A percentile compares a stretch with the other conserved stretches of the same genome.
These are phyloP conservation scores for Scytalidium sp. DNA, from an alignment of 2,329 filamentous ascomycete genomes.

Conservation along the genomic window DNA sequence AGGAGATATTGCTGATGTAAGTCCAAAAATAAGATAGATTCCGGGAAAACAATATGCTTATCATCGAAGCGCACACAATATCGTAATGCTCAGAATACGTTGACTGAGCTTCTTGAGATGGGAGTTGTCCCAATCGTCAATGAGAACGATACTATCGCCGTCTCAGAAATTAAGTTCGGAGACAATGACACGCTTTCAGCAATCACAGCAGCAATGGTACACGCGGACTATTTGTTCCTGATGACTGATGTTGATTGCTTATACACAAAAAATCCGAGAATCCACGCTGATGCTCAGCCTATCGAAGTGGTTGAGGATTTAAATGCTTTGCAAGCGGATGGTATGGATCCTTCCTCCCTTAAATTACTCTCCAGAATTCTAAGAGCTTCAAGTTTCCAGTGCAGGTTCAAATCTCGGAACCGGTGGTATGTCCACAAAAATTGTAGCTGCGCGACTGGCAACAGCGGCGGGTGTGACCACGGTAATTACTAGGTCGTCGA, in stretches of 20 bases:
- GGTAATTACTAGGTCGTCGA: conserved; percentile 91
- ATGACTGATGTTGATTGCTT: conserved; percentile 99
- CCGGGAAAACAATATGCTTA: background rate
- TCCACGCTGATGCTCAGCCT: conserved; percentile 77
- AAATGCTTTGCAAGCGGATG: conserved; percentile 74
- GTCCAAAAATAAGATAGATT: conserved; percentile 20
- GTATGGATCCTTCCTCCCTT: conserved; percentile 34
- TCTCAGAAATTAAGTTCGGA: conserved; percentile 98
- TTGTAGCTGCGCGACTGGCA: conserved; percentile 85
- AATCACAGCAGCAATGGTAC: conserved; percentile 95
- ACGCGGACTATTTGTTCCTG: conserved; percentile 92
- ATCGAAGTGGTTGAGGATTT: conserved; percentile 96
- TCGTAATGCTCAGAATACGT: conserved; percentile 93
- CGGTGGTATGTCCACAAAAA: conserved; percentile 97
- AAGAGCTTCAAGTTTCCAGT: conserved; percentile 63
- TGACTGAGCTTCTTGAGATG: conserved; percentile 86
- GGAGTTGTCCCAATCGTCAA: conserved; percentile 98
- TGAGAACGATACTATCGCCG: conserved; percentile 95
- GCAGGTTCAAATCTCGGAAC: conserved; percentile 88
- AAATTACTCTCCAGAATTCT: background rate
- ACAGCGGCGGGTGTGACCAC: conserved; percentile 95
- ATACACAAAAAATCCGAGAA: conserved; percentile 92
- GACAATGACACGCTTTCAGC: conserved; percentile 98
- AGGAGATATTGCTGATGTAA: conserved; percentile 92
- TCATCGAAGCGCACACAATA: conserved; percentile 74